Evolutionary conservation across 1,284 basidiomycete species (phyloP).

Genomic region (Trichosporon sp.): DNA sequence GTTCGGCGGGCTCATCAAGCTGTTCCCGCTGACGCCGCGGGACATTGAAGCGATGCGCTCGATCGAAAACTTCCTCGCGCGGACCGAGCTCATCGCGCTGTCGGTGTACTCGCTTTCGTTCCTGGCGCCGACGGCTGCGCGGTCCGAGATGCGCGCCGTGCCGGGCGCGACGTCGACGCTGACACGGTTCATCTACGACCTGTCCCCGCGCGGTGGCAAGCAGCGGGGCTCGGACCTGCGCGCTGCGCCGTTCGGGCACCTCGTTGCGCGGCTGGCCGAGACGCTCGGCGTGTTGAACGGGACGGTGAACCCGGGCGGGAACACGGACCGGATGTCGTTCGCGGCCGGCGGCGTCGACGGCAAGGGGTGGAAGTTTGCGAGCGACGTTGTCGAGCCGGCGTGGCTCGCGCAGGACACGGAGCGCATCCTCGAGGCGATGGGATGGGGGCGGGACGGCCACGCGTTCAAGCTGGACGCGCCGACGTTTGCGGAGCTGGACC

Average conservation of each 20-base stretch:
- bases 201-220: constrained; percentile 28
- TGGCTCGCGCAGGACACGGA: constrained; percentile 69
- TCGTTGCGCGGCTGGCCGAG: constrained; percentile 73
- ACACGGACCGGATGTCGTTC: constrained; percentile 40
- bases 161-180: constrained; percentile 49
- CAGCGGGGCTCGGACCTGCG: constrained; percentile 50
- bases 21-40: constrained; percentile 70
- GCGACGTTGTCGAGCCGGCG: constrained; percentile 64
- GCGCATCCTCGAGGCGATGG: constrained; percentile 50
- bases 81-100: constrained; percentile 73
- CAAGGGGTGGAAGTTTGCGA: constrained; percentile 71
- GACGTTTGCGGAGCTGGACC: constrained; percentile 41
- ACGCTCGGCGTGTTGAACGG: constrained; percentile 80
- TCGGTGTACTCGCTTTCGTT: constrained; percentile 82
- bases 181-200: constrained; percentile 50
- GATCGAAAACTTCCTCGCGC: constrained; percentile 63
- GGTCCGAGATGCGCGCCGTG: constrained; percentile 61
- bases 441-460: constrained; percentile 20
- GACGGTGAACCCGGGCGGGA: constrained; percentile 30
- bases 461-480: constrained; percentile 30
- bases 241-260: constrained; percentile 58
- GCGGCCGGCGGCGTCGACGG: constrained; percentile 59
- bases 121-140: constrained; percentile 68
- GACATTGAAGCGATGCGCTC: constrained; percentile 66
- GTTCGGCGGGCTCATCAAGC: constrained; percentile 67